Percentiles rank a stretch among this genome's conserved stretches.
These are phyloP conservation scores for Ganoderma leucocontextum DNA, from an alignment of 1,284 basidiomycete genomes.

Conservation along the genomic window DNA sequence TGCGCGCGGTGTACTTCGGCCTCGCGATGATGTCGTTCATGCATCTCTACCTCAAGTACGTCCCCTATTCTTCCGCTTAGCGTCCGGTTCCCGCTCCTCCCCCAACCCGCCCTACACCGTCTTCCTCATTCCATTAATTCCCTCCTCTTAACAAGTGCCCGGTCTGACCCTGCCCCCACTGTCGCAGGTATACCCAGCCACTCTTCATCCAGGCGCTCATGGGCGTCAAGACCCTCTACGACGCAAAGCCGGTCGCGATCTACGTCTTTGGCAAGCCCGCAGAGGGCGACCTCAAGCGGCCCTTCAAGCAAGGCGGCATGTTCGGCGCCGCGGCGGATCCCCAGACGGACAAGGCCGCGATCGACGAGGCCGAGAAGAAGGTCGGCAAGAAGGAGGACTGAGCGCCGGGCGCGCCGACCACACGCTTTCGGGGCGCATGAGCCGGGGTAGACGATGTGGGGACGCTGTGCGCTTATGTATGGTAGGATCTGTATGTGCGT, in stretches of 20 bases:
- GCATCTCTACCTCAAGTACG: conserved; percentile 80
- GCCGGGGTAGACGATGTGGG: neutral
- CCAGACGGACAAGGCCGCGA: conserved; percentile 85
- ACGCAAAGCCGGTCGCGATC: conserved; percentile 84
- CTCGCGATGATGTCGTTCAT: conserved; percentile 91
- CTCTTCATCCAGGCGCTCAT: conserved; percentile 92
- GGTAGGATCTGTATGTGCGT: conserved; percentile 21
- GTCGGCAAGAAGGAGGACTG: conserved; percentile 83
- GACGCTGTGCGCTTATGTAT: conserved; percentile 18
- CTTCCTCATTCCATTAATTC: neutral
- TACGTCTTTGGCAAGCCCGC: conserved; percentile 81
- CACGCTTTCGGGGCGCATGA: neutral
- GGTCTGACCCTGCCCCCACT: conserved; percentile 4
- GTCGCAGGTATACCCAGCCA: conserved; percentile 80
- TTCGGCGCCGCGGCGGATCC: conserved; percentile 73
- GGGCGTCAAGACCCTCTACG: conserved; percentile 88
- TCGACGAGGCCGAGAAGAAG: conserved; percentile 89
- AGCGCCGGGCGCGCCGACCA: conserved; percentile 3
- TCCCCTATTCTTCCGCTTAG: neutral
- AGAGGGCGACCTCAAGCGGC: conserved; percentile 89
- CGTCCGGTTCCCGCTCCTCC: conserved; percentile 2
- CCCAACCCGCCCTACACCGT: neutral
- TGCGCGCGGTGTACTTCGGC: conserved; percentile 81
- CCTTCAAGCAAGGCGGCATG: conserved; percentile 85
- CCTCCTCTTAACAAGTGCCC: no score